Percentiles rank a stretch among this genome's conserved stretches.
These are phyloP conservation scores for Podaxis carcinomalis DNA, from an alignment of 768 basidiomycete species.

Conservation along the genomic window DNA sequence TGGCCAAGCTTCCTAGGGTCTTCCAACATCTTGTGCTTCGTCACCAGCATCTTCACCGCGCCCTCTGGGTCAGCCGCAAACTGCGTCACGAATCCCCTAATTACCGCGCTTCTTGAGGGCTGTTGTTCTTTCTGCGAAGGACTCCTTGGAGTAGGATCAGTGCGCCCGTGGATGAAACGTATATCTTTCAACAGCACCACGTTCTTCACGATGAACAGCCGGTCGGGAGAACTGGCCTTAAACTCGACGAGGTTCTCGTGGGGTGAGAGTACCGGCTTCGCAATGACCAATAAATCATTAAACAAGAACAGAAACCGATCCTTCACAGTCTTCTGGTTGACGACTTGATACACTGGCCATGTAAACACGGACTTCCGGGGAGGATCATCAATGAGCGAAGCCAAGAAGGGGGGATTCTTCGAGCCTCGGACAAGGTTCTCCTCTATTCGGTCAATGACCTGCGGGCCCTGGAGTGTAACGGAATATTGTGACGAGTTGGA, in stretches of 20 bases:
- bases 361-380: slow-evolving; percentile 83
- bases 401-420: slow-evolving; percentile 52
- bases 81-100: slow-evolving; percentile 71
- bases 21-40: slow-evolving; percentile 53
- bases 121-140: slow-evolving; percentile 42
- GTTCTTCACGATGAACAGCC: slow-evolving; percentile 85
- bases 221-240: slow-evolving; percentile 58
- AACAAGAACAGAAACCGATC: slow-evolving; percentile 97
- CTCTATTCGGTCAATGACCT: slow-evolving; percentile 66
- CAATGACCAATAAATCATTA: slow-evolving; percentile 88
- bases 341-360: slow-evolving; percentile 88
- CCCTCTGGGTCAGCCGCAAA: slow-evolving; percentile 79
- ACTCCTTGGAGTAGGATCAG: slow-evolving; percentile 48
- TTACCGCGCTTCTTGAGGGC: slow-evolving; percentile 32
- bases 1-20: slow-evolving; percentile 76
- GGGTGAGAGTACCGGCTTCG: slow-evolving; percentile 80
- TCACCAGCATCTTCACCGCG: slow-evolving; percentile 69
- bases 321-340: slow-evolving; percentile 90
- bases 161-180: slow-evolving; percentile 66
- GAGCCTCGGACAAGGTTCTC: slow-evolving; percentile 63
- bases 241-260: slow-evolving; percentile 58
- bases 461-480: slow-evolving; percentile 40
- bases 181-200: slow-evolving; percentile 75
- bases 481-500: slow-evolving; percentile 70
- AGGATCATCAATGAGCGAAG: slow-evolving; percentile 74